These are phyloP conservation scores for Escallonia herrerae DNA, from an alignment of 129 eudicot genomes.

Conservation along the genomic window DNA sequence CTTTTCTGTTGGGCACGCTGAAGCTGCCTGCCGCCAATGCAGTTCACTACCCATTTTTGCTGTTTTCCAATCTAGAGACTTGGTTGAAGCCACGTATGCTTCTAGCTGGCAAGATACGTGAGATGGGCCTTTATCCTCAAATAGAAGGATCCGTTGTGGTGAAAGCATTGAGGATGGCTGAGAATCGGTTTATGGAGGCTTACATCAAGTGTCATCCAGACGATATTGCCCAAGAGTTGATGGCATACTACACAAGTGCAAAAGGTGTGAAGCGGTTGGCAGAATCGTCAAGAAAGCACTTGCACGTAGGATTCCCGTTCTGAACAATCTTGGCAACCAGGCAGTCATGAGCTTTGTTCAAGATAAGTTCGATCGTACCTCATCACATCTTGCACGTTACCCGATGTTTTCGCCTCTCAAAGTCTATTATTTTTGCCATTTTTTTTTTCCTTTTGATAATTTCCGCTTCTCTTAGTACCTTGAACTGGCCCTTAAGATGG, in stretches of 20 bases:
- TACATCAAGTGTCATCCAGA: constrained; percentile 47
- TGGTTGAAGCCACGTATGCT: constrained; percentile 50
- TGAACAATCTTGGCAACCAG: constrained; percentile 20
- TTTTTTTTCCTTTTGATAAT: not conserved
- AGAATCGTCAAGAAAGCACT: constrained; percentile 34
- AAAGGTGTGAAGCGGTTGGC: constrained; percentile 55
- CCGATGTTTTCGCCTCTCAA: not conserved
- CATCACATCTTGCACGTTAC: not conserved
- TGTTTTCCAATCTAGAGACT: constrained; percentile 42
- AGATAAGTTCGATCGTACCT: not conserved
- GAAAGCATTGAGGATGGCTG: constrained; percentile 71
- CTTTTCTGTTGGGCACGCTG: constrained; percentile 55
- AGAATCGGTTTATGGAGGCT: constrained; percentile 43
- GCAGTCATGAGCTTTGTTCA: not conserved
- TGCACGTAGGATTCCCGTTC: constrained; percentile 43
- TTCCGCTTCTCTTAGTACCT: not conserved
- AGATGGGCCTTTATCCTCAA: constrained; percentile 55
- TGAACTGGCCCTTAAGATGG: no score
- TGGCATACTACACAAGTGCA: constrained; percentile 36
- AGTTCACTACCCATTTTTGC: constrained; percentile 41
- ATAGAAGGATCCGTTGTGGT: constrained; percentile 46
- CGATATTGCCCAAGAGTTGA: constrained; percentile 45
- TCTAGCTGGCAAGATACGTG: constrained; percentile 43
- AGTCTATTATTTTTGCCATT: not conserved
- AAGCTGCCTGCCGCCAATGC: constrained; percentile 43